Base-by-base conservation (phyloP, 768 basidiomycete genomes). In the Dentipellis sp. region DNA sequence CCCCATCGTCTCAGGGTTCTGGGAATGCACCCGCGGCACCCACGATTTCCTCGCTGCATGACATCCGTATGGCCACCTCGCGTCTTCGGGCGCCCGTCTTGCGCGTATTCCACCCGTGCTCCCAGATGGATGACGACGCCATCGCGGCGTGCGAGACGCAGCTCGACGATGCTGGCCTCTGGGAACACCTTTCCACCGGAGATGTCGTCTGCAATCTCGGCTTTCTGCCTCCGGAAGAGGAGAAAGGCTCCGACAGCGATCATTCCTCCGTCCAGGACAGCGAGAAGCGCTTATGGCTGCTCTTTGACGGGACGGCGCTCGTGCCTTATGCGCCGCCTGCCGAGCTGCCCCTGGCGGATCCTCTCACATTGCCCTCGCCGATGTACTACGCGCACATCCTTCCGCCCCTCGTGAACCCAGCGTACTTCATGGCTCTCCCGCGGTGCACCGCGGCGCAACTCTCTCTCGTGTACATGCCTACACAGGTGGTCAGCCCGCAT, bases 141-240 rank as follows among this genome's bases (percentile, higher is more conserved):
- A 70, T 88, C 46, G 64, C 74, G 10, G 71, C 72, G 10, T 91
- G 88, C 65, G 84, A 88, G 63, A 76, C 80, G 35, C 86, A 90
- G 65, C 75, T 92, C 4, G 70, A 79, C n/a, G 73, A 76, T 1
- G 75, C 79, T 1, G 86, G 81, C 0, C 75, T 92, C 5, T 91
- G 88, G 88, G 69, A 75, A 6, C 79, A 88, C 63, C 74, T 92
- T n/a, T 88, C 84, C 1, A 77, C 76, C 0, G 90, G 90, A 0
- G 90, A 92, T 62, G 69, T 91, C 38, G 76, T 92, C 19, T 89
- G 84, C 65, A 92, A 92, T 67, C 75, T 92, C 48, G 90, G 90
- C 6, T 90, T 82, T 63, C 74, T 92, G 14, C 86, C 86, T 1
- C 71, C 77, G 0, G 64, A 65, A 0, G 64, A 67, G 3, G 51